Evolutionary conservation across 164 flowering plant genomes (phyloP), one percentile per base, ranked within the genome.

Genomic region (Macadamia tetraphylla): DNA sequence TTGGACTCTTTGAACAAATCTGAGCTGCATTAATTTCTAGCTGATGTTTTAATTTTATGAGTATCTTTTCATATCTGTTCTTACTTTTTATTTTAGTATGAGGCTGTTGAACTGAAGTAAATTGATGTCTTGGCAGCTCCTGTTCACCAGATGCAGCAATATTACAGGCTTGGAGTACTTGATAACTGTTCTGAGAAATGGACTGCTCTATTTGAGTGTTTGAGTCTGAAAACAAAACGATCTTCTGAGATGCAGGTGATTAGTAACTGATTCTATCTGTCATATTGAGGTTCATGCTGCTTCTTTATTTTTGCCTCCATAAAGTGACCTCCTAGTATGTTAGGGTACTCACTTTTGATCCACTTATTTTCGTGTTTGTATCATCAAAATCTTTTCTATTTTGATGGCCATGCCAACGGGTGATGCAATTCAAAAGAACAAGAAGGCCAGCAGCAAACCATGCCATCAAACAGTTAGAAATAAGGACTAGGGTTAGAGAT

Each of bases 101-200:
- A 9, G 9, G 53, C 30, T 62, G 51, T 63, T 35, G 17, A 53
- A 69, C 71, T 71, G 66, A 75, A 31, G 49, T 43, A 29, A 3
- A 18, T 58, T 68, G 11, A 46, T 76, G 29, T 68, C 72, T n/a
- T 76, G 64, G 78, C 91, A 94, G 98, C 98, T 75, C 96, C 97
- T 5, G 92, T 91, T 70, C 91, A 90, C 74, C 97, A 94, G 79
- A 76, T 94, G 95, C 96, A 91, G 82, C 94, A 90, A 72, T 94
- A 91, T 77, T 94, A 94, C 73, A 74, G 97, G 70, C 74, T 80
- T 59, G 98, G 98, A 52, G 73, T 56, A 29, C 77, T 90, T 60
- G 98, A 90, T 73, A 87, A 87, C 71, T 94, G 98, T 67, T 77
- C 78, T 29, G 70, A 59, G 31, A 91, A 89, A 75, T 91, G 91